Conservation (phyloP, 371 early-diverging fungal genomes). For the Synchytrium microbalum region DNA sequence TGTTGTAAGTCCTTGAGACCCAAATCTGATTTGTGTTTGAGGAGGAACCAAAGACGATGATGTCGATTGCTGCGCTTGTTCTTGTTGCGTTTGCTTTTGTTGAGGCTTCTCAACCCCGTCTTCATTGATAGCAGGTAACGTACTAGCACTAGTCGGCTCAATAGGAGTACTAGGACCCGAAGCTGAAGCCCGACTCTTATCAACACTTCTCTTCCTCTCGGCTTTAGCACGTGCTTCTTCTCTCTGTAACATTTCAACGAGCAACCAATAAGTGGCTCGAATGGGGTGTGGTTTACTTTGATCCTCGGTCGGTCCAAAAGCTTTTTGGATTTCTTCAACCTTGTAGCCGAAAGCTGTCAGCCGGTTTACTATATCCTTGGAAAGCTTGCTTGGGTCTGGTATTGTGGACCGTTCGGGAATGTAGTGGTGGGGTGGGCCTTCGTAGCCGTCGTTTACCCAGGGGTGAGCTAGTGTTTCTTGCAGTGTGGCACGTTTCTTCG, state of each 20-base stretch:
- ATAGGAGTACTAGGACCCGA: background rate
- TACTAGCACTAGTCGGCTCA: background rate
- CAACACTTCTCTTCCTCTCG: constrained; percentile 10
- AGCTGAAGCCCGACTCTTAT: background rate
- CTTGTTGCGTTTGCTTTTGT: background rate
- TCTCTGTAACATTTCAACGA: constrained; percentile 40
- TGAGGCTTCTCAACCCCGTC: background rate
- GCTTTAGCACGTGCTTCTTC: constrained; percentile 26
- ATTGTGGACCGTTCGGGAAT: constrained; percentile 33
- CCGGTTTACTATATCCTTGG: constrained; percentile 30
- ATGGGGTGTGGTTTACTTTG: constrained; percentile 29
- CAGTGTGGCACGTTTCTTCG: constrained; percentile 42
- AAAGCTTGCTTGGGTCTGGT: constrained; percentile 18
- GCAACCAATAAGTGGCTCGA: constrained; percentile 41
- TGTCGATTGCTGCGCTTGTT: background rate
- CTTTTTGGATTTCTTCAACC: constrained; percentile 29
- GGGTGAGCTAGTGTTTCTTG: constrained; percentile 41
- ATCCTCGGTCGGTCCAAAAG: constrained; percentile 26
- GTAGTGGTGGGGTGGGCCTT: constrained; percentile 31
- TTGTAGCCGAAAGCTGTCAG: constrained; percentile 38
- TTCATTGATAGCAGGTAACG: background rate
- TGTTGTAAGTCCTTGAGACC: background rate
- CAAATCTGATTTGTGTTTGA: background rate
- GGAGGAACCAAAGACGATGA: background rate
- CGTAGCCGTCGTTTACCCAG: constrained; percentile 47